Conservation (phyloP, 2,329 filamentous ascomycete species). For the Didymella keratinophila region DNA sequence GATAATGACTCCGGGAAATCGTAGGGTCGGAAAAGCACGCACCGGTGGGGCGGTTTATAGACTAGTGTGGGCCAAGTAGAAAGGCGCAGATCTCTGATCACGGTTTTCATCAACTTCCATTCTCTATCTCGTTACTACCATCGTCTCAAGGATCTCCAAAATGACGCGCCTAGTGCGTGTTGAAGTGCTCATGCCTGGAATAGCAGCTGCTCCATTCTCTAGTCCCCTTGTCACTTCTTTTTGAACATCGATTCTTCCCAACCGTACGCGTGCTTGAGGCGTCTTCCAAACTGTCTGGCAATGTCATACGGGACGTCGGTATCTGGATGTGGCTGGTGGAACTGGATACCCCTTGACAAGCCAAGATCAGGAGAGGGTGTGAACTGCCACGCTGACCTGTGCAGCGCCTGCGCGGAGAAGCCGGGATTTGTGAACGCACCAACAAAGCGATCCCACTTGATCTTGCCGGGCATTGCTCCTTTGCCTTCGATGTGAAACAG, state of each 20-base stretch:
- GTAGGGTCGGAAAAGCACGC: conserved; percentile 17
- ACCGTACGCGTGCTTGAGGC: neutral
- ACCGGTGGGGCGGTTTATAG: neutral
- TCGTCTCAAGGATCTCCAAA: neutral
- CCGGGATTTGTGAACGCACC: neutral
- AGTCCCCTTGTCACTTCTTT: neutral
- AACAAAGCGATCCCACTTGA: neutral
- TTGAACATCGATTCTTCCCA: neutral
- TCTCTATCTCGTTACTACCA: neutral
- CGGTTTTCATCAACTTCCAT: neutral
- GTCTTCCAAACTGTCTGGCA: neutral
- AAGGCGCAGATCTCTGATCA: neutral
- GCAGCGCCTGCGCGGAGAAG: neutral
- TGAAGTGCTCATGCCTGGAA: neutral
- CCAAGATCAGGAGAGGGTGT: neutral
- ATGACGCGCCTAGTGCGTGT: neutral
- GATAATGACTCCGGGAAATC: conserved; percentile 11
- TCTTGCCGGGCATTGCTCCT: neutral
- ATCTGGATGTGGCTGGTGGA: neutral
- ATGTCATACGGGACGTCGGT: neutral
- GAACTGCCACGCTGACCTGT: neutral
- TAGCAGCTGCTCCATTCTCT: neutral
- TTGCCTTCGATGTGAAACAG: neutral
- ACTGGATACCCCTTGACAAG: neutral
- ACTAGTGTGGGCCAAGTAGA: neutral